These are phyloP conservation scores for Rostrohypoxylon terebratum DNA, from an alignment of 495 filamentous ascomycete species.

Conservation along the genomic window DNA sequence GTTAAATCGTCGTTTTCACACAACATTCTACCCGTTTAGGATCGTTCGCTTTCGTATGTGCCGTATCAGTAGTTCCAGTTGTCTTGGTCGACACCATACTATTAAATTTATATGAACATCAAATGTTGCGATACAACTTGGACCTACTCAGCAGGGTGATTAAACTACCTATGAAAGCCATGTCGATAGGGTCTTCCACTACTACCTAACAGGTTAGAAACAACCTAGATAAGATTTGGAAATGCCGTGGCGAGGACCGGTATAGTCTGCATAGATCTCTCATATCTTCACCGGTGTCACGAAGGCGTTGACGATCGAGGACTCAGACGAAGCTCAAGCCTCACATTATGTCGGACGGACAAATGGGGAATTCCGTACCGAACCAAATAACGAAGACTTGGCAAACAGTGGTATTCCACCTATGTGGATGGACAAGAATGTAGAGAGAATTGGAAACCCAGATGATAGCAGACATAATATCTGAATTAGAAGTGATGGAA, in stretches of 20 bases:
- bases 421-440: background rate
- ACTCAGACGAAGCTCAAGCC: background rate
- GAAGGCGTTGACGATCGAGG: background rate
- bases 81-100: background rate
- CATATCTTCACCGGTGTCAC: background rate
- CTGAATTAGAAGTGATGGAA: background rate
- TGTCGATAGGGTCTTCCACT: background rate
- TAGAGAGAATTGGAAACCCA: background rate
- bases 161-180: background rate
- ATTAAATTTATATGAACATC: background rate
- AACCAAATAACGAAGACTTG: background rate
- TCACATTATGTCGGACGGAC: background rate
- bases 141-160: background rate
- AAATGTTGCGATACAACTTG: background rate
- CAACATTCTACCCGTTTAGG: background rate
- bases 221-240: background rate
- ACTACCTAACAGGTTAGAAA: background rate
- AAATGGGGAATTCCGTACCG: background rate
- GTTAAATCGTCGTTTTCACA: background rate
- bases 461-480: background rate
- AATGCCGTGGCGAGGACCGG: background rate
- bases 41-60: background rate
- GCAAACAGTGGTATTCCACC: background rate
- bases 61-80: background rate
- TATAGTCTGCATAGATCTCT: background rate